Evolutionary conservation across 352 stramenopile genomes (phyloP), one percentile per base, ranked within the genome.

Genomic region (Phytophthora cajani): DNA sequence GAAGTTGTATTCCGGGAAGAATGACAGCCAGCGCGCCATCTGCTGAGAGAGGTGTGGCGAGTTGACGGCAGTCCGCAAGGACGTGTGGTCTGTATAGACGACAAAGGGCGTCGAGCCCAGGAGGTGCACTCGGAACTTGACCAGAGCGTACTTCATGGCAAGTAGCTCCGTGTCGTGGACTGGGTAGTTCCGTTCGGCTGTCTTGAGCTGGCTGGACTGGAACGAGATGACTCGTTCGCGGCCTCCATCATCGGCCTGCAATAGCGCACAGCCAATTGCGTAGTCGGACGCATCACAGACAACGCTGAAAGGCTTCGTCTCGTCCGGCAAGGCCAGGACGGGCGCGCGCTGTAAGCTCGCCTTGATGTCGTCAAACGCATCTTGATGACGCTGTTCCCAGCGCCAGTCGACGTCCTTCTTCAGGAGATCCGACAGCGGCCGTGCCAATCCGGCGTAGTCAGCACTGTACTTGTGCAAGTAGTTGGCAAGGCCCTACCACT

Each of bases 1-100:
- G 33, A 71, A 57, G 33, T 71, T 71, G 56, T 61, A 71, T 67
- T 71, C 64, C 49, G 36, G 27, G 57, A 71, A 71, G 56, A 71
- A 71, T 21, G 56, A 52, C 12, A 71, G 64, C 64, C 57, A 71
- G 12, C 64, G 23, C 14, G 55, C 56, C 64, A 71, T 71, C 10
- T 46, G 51, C 19, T 62, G 55, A 10, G 55, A 62, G 11, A n/a
- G 14, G 14, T 44, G 38, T 11, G 38, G 38, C 38, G 38, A 17
- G 38, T 17, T 44, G 11, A 17, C 5, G 38, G 38, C 38, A 5
- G 38, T 44, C 38, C 38, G 10, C 38, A 44, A 44, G 38, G 10
- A 44, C 38, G 38, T 11, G 9, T 44, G 38, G 38, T 44, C 14
- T 17, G 27, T 54, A 32, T 54, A 42, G 27, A 57, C 23, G 11